Evolutionary conservation across 2,329 filamentous ascomycete genomes (phyloP).

Genomic region (Nemania sp.): DNA sequence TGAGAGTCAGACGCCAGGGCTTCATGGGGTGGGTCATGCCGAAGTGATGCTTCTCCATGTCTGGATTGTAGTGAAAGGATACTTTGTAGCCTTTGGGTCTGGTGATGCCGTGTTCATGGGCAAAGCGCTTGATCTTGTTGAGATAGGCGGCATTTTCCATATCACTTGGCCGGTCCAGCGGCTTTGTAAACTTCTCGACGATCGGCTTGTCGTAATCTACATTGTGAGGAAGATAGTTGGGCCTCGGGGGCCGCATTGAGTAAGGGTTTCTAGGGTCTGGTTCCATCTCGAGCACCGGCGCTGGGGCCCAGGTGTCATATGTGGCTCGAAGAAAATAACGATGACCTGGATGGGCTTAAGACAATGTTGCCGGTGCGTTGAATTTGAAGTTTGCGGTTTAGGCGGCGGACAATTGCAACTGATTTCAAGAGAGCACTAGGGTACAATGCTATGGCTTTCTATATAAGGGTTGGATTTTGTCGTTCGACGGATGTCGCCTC

Average conservation of each 20-base stretch:
- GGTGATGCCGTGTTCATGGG: constrained; percentile 70
- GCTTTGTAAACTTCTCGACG: constrained; percentile 56
- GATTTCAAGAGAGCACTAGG: background rate
- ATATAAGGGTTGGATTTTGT: background rate
- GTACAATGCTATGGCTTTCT: background rate
- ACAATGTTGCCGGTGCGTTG: background rate
- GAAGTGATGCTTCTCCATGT: constrained; percentile 96
- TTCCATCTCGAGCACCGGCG: constrained; percentile 41
- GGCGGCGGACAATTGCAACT: no score
- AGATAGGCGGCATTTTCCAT: constrained; percentile 61
- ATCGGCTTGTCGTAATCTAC: constrained; percentile 54
- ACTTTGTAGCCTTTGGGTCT: constrained; percentile 86
- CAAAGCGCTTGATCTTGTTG: constrained; percentile 61
- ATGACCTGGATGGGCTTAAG: background rate
- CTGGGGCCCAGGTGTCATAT: background rate
- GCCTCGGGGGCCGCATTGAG: constrained; percentile 58
- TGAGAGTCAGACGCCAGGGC: constrained; percentile 93
- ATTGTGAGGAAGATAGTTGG: constrained; percentile 64
- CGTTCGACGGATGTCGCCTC: no score
- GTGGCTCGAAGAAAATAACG: background rate
- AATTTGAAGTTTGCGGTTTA: background rate
- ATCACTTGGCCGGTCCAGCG: constrained; percentile 56
- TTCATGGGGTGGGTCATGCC: constrained; percentile 98
- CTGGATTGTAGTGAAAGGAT: constrained; percentile 92
- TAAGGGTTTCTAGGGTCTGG: constrained; percentile 50